Evolutionary conservation across 805 yeast species (phyloP), one percentile per base, ranked within the genome.

Genomic region (Yarrowia divulgata): DNA sequence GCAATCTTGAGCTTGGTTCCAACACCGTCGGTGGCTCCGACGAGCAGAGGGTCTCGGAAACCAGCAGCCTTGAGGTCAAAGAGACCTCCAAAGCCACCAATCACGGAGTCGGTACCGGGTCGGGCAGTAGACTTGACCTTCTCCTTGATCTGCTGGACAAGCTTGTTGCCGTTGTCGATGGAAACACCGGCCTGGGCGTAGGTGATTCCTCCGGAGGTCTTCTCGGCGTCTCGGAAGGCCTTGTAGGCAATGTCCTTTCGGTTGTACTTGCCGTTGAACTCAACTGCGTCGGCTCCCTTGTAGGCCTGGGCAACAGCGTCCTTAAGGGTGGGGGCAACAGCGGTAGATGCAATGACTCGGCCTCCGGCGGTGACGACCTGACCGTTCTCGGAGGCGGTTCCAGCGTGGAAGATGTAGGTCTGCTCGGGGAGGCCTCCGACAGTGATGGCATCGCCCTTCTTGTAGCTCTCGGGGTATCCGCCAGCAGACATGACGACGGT

Each of bases 21-120:
- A 70, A 95, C 98, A 81, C 99, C 99, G 81, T 95, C 99, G 58
- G 99, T 95, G 70, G 99, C 98, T 70, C 95, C 97, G 50, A 95
- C 98, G 70, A 95, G 82, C 69, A 95, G 80, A 23, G 92, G 86
- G 73, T 88, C 87, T 58, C 80, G 78, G 80, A 88, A 95, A 8
- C 98, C 98, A 55, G 97, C 97, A 66, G 88, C 87, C 73, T 87
- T 85, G 75, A 95, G 84, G 78, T 96, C 99, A 73, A 95, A 96
- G 54, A 94, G 81, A 73, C 99, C 99, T 73, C 99, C 99, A 77
- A 95, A 95, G 1, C 99, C 99, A 77, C 99, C 99, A 74, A 95
- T 95, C 74, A 93, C 97, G 16, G 98, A 91, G 76, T 95, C 97
- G 43, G 99, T 95, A 75, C 99, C 99, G 42, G 96, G 84, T 81